Percentiles rank a stretch among this genome's conserved stretches.
phyloP scores from a whole-genome alignment of 352 stramenopile species.

The Albugo laibachii region DNA sequence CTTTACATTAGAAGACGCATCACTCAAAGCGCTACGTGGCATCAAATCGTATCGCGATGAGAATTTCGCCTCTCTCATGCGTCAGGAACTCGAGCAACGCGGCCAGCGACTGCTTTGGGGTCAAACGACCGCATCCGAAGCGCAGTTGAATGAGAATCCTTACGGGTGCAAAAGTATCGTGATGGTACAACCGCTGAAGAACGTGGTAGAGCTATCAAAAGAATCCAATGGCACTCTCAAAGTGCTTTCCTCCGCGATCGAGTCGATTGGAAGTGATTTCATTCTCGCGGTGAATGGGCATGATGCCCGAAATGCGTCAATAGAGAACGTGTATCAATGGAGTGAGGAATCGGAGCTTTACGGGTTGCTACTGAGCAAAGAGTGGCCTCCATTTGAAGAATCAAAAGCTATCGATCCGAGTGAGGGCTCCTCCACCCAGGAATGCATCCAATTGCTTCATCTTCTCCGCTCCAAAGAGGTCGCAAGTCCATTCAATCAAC shows the following conservation, averaged over 20 bases:
- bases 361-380: slow-evolving; percentile 17
- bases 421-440: slow-evolving; percentile 28
- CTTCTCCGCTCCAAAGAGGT: slow-evolving; percentile 63
- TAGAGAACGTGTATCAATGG: neutral
- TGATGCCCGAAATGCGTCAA: neutral
- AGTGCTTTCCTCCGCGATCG: neutral
- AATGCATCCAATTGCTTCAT: slow-evolving; percentile 52
- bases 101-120: slow-evolving; percentile 28
- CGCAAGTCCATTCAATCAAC: slow-evolving; percentile 58
- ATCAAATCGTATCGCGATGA: slow-evolving; percentile 55
- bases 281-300: neutral
- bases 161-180: no score
- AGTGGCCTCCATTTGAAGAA: slow-evolving; percentile 36
- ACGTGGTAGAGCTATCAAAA: neutral
- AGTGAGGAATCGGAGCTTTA: neutral
- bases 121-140: slow-evolving; percentile 4
- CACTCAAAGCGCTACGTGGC: slow-evolving; percentile 58
- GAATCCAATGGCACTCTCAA: neutral
- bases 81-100: slow-evolving; percentile 14
- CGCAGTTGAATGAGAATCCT: no score
- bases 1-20: slow-evolving; percentile 38
- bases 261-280: neutral
- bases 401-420: slow-evolving; percentile 37
- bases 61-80: slow-evolving; percentile 26
- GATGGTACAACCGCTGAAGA: no score